These are phyloP conservation scores for Pseudisothecium myosuroides DNA, from an alignment of 225 moss, liverwort and hornwort genomes.

Conservation along the genomic window DNA sequence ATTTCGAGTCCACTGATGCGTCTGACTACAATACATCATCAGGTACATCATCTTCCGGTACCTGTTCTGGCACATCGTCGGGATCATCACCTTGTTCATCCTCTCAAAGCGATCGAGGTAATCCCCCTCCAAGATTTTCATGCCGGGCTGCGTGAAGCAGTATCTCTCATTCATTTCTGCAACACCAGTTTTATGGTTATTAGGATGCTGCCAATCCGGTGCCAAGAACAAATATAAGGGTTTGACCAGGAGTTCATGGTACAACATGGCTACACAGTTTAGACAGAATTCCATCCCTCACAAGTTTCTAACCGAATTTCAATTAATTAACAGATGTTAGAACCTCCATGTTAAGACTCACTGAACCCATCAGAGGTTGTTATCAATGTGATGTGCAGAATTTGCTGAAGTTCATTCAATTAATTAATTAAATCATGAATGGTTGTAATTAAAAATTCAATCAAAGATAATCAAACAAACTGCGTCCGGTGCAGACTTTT, in stretches of 20 bases:
- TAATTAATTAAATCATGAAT: not conserved
- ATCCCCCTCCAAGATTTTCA: not conserved
- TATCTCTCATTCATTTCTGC: not conserved
- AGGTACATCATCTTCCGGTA: not conserved
- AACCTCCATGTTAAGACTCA: too few species aligned
- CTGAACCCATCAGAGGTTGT: too few species aligned
- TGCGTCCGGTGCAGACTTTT: not conserved
- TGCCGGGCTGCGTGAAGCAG: not conserved
- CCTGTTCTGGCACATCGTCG: slow-evolving; percentile 27
- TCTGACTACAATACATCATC: slow-evolving; percentile 10
- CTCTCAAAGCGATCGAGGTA: slow-evolving; percentile 15
- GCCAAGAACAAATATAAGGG: not conserved
- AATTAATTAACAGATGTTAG: not conserved
- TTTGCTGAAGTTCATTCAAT: not conserved
- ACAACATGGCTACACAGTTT: not conserved
- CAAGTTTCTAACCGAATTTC: not conserved
- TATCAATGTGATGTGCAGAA: not conserved
- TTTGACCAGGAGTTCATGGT: not conserved
- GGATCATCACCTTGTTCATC: slow-evolving; percentile 21
- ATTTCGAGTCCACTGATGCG: not conserved
- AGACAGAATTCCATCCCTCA: not conserved
- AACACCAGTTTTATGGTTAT: not conserved
- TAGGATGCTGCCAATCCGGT: not conserved
- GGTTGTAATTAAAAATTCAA: not conserved
- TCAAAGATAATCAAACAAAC: not conserved